These are phyloP conservation scores for Acanthamoeba lenticulata DNA, from an alignment of 208 protist genomes.

Conservation along the genomic window DNA sequence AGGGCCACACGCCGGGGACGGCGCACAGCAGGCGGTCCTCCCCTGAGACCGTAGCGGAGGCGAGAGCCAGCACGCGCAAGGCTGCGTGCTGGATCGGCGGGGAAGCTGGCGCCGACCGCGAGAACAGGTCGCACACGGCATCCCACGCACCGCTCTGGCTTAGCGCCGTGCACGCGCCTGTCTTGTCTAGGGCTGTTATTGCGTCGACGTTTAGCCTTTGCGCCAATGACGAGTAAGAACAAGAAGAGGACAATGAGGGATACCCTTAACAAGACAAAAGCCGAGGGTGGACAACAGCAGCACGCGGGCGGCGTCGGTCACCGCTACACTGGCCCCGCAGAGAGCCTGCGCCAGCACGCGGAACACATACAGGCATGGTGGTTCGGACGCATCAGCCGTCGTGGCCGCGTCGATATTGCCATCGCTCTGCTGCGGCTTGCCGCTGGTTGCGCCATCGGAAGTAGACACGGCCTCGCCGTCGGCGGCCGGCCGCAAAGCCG, in stretches of 20 bases:
- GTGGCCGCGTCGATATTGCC: not conserved
- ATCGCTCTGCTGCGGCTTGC: not conserved
- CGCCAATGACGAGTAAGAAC: too few species aligned
- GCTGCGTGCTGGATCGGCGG: not conserved
- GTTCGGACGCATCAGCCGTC: too few species aligned
- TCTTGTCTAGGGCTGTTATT: not conserved
- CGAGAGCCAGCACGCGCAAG: not conserved
- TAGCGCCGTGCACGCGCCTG: not conserved
- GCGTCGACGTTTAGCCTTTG: too few species aligned
- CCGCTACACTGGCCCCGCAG: not conserved
- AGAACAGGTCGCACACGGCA: not conserved
- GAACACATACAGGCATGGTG: not conserved
- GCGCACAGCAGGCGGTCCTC: not conserved
- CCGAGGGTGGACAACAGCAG: not conserved
- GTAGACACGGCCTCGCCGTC: not conserved
- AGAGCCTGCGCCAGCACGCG: not conserved
- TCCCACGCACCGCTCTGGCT: conserved; percentile 9
- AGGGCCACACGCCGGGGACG: not conserved
- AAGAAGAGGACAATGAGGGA: not conserved
- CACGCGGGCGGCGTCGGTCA: not conserved
- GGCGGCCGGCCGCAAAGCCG: not conserved
- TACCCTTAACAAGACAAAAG: not conserved
- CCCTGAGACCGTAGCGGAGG: not conserved
- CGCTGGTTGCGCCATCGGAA: not conserved
- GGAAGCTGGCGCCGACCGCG: not conserved